Evolutionary conservation across 139 green algal species (phyloP), one percentile per base, ranked within the genome.

Genomic region (Asterochloris erici): DNA sequence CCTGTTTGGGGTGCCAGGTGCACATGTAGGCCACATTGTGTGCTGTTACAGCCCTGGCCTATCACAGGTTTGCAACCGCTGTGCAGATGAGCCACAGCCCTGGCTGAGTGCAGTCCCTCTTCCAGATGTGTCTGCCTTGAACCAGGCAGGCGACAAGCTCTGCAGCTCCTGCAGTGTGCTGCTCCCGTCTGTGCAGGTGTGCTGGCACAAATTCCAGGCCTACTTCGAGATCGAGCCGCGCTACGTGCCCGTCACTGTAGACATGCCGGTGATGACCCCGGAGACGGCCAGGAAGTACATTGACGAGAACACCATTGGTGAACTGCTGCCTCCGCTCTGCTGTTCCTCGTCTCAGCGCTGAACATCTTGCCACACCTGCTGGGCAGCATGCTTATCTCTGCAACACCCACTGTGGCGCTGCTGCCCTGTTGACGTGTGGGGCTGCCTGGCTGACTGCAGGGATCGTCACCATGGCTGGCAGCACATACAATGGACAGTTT

Each of bases 301-400:
- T 21, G 90, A 95, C 76, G 88, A 94, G 73, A 94, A 94, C 87
- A 96, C 92, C 27, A 95, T 95, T 47, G 90, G 91, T 86, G 82
- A 68, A 82, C 68, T n/a, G 15, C 21, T 47, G 71, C 71, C 19
- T 47, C 1, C 60, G 11, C 69, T 64, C 23, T 69, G 29, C 19
- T n/a, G 61, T 70, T 4, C 62, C 11, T 78, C 19, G 15, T n/a
- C 14, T 66, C 14, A 9, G 19, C 74, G 12, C 17, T 13, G 15
- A 27, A 12, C 24, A 26, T 78, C 0, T 78, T 24, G 27, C 54
- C 10, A 12, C 15, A 27, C 21, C 14, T 38, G 70, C 24, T 17
- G 70, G 28, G 23, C 14, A 76, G 24, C 28, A n/a, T 54, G 23
- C 70, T 54, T 6, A 54, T 2, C 38, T 54, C 66, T 71, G 66